A percentile compares a stretch with the other conserved stretches of the same genome.
These are phyloP conservation scores for Theileria orientalis DNA, from an alignment of 169 alveolate genomes.

Conservation along the genomic window DNA sequence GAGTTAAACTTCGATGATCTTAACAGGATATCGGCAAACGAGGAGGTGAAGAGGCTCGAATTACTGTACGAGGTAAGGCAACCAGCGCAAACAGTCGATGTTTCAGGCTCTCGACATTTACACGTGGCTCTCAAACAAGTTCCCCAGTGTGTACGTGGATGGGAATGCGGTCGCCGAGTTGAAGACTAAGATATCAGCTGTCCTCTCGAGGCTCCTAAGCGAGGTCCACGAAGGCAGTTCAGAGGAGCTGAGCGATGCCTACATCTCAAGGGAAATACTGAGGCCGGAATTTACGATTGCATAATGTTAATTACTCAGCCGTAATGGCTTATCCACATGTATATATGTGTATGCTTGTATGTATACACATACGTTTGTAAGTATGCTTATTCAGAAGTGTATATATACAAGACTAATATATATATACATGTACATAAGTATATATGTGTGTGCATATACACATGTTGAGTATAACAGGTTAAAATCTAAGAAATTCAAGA, in stretches of 20 bases:
- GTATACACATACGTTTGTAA: no score
- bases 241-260: conserved; percentile 6
- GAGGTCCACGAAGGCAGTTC: neutral
- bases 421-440: neutral
- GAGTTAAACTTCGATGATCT: neutral
- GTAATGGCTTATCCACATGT: neutral
- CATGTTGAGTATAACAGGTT: neutral
- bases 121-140: conserved; percentile 49
- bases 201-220: conserved; percentile 12
- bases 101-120: conserved; percentile 44
- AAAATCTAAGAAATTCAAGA: neutral
- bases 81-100: neutral
- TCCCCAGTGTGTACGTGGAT: conserved; percentile 52
- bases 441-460: neutral
- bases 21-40: neutral
- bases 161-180: conserved; percentile 22
- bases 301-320: neutral
- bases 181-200: conserved; percentile 17
- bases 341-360: no score
- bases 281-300: conserved; percentile 9
- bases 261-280: conserved; percentile 8
- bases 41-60: conserved; percentile 19
- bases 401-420: no score
- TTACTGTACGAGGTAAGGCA: conserved; percentile 37
- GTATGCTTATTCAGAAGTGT: no score